Percentiles rank a stretch among this genome's conserved stretches.
These are phyloP conservation scores for Westerdykella sp. DNA, from an alignment of 2,329 filamentous ascomycete species.

Conservation along the genomic window DNA sequence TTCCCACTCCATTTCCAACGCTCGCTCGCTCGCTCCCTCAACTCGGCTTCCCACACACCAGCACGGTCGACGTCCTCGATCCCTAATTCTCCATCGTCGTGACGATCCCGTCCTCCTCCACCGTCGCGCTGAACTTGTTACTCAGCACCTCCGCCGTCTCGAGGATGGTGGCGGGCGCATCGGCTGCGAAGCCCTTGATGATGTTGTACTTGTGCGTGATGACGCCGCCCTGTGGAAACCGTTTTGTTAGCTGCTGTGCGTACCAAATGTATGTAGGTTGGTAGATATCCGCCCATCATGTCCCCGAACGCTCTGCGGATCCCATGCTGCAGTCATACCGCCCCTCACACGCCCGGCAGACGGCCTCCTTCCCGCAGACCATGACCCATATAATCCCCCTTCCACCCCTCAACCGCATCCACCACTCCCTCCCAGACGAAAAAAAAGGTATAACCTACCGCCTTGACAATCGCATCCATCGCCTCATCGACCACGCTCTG, in stretches of 20 bases:
- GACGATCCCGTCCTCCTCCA: conserved; percentile 74
- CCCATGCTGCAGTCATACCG: too few species aligned
- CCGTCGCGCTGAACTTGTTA: conserved; percentile 53
- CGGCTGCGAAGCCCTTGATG: conserved; percentile 69
- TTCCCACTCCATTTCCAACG: conserved; percentile 1
- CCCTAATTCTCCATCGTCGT: conserved; percentile 29
- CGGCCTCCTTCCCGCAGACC: too few species aligned
- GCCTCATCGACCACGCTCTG: conserved; percentile 62
- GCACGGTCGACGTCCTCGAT: too few species aligned
- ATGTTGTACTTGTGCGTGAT: conserved; percentile 71
- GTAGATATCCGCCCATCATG: too few species aligned
- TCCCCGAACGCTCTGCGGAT: too few species aligned
- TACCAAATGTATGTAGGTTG: too few species aligned
- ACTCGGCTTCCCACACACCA: too few species aligned
- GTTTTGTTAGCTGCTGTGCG: not conserved
- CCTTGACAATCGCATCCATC: conserved; percentile 62
- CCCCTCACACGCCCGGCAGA: too few species aligned
- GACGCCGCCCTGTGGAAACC: conserved; percentile 51
- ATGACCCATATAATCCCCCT: too few species aligned
- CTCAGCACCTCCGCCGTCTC: conserved; percentile 60
- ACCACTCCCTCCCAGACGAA: not conserved
- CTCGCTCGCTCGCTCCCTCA: too few species aligned
- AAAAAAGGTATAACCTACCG: conserved; percentile 42
- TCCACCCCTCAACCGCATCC: too few species aligned
- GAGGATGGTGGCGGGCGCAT: conserved; percentile 63